phyloP scores from a whole-genome alignment of 805 yeast genomes.

The Pichia phayaonensis region DNA sequence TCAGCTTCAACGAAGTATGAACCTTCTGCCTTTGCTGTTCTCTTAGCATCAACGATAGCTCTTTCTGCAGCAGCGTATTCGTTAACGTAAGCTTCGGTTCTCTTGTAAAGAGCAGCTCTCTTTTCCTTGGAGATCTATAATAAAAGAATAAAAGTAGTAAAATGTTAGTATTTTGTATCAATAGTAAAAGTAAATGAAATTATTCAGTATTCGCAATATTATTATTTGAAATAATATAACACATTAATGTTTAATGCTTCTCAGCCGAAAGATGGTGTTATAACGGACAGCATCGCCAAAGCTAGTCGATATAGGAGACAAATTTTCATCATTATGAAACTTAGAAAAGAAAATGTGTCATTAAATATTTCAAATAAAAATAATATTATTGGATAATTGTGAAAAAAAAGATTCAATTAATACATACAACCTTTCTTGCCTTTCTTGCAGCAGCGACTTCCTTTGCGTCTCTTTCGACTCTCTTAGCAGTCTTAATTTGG shows the following conservation, averaged over 20 bases:
- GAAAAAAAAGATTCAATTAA: neutral
- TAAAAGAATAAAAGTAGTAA: neutral
- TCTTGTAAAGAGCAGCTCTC: constrained; percentile 53
- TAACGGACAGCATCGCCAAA: constrained; percentile 59
- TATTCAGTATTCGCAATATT: neutral
- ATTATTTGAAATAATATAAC: neutral
- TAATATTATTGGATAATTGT: neutral
- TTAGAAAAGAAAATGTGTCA: neutral
- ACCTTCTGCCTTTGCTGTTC: constrained; percentile 91
- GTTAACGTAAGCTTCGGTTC: constrained; percentile 94
- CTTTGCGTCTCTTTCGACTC: constrained; percentile 68
- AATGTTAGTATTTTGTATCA: constrained; percentile 24
- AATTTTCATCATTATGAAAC: constrained; percentile 39
- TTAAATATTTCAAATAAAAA: neutral
- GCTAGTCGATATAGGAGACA: constrained; percentile 50
- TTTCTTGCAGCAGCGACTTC: constrained; percentile 74
- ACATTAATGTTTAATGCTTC: constrained; percentile 1
- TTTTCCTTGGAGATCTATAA: constrained; percentile 38
- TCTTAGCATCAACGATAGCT: constrained; percentile 77
- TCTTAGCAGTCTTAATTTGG: constrained; percentile 74
- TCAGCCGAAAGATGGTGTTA: constrained; percentile 77
- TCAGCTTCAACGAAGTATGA: constrained; percentile 94
- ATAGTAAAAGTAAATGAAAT: neutral
- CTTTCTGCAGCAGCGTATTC: constrained; percentile 93
- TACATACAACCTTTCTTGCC: constrained; percentile 77